These are phyloP conservation scores for Coniochaeta pulveracea DNA, from an alignment of 2,329 filamentous ascomycete genomes.

Conservation along the genomic window DNA sequence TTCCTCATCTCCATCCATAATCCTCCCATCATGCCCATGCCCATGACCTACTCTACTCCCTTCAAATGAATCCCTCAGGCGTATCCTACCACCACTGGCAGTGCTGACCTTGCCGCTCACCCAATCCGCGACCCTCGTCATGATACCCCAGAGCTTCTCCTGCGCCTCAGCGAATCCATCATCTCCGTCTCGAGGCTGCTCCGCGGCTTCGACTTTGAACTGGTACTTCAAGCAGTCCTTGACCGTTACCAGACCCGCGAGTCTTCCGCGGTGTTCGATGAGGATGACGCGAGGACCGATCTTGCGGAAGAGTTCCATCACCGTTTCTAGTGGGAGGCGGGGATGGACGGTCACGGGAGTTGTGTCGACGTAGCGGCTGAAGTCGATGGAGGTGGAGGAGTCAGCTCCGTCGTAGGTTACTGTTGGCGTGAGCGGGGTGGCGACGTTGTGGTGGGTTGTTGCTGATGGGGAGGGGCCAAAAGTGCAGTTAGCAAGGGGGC, in stretches of 20 bases:
- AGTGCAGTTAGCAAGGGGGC: slow-evolving; percentile 57
- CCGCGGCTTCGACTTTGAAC: slow-evolving; percentile 85
- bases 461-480: slow-evolving; percentile 45
- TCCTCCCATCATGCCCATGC: slow-evolving; percentile 14
- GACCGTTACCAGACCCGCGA: slow-evolving; percentile 81
- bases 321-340: slow-evolving; percentile 82
- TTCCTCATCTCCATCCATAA: slow-evolving; percentile 41
- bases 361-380: slow-evolving; percentile 77
- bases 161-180: slow-evolving; percentile 43
- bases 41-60: slow-evolving; percentile 17
- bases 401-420: slow-evolving; percentile 37
- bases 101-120: slow-evolving; percentile 42
- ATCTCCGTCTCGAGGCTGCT: slow-evolving; percentile 54
- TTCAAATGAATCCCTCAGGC: slow-evolving; percentile 29
- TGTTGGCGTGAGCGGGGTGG: slow-evolving; percentile 28
- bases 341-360: slow-evolving; percentile 89
- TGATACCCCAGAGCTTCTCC: slow-evolving; percentile 52
- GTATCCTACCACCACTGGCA: slow-evolving; percentile 45
- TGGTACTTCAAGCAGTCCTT: slow-evolving; percentile 97
- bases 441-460: no score
- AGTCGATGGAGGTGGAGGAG: slow-evolving; percentile 55
- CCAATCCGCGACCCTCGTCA: slow-evolving; percentile 45
- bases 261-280: slow-evolving; percentile 75
- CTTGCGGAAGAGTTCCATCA: slow-evolving; percentile 98
- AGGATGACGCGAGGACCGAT: slow-evolving; percentile 90